These are phyloP conservation scores for Tetrapisispora namnaoensis DNA, from an alignment of 805 yeast species.

Conservation along the genomic window DNA sequence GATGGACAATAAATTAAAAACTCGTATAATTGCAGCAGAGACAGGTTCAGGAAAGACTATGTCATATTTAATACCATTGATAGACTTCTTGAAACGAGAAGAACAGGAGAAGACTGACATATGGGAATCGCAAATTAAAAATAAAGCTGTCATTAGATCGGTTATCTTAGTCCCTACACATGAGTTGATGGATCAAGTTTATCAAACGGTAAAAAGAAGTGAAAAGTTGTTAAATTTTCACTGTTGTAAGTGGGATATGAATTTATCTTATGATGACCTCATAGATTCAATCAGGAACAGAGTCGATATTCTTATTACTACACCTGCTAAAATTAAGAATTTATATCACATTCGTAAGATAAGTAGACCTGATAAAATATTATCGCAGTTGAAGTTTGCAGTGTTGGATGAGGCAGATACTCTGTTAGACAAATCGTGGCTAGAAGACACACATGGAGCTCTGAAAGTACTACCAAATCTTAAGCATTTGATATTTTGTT, in stretches of 20 bases:
- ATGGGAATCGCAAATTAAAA: constrained; percentile 25
- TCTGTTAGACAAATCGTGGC: constrained; percentile 71
- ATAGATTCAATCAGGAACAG: constrained; percentile 39
- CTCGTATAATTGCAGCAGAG: constrained; percentile 84
- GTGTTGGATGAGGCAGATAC: constrained; percentile 95
- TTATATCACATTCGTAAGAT: constrained; percentile 30
- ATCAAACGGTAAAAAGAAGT: constrained; percentile 31
- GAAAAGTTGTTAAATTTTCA: constrained; percentile 33
- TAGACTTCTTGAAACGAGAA: constrained; percentile 57
- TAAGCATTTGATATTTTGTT: constrained; percentile 61
- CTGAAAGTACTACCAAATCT: constrained; percentile 43
- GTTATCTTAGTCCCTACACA: constrained; percentile 83
- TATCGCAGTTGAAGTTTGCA: constrained; percentile 44
- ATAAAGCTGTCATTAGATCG: constrained; percentile 46
- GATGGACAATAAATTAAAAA: constrained; percentile 37
- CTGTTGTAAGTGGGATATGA: constrained; percentile 53
- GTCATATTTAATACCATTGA: constrained; percentile 72
- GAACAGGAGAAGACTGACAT: constrained; percentile 33
- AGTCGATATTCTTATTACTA: constrained; percentile 72
- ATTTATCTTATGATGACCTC: constrained; percentile 45
- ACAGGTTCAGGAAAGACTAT: constrained; percentile 96
- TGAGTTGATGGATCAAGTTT: constrained; percentile 78
- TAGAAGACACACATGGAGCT: constrained; percentile 50
- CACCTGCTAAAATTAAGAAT: constrained; percentile 61
- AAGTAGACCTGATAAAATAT: constrained; percentile 31